Percentiles rank a stretch among this genome's conserved stretches.
Conservation (phyloP, 345 rosid genomes). For the Lumnitzera racemosa region DNA sequence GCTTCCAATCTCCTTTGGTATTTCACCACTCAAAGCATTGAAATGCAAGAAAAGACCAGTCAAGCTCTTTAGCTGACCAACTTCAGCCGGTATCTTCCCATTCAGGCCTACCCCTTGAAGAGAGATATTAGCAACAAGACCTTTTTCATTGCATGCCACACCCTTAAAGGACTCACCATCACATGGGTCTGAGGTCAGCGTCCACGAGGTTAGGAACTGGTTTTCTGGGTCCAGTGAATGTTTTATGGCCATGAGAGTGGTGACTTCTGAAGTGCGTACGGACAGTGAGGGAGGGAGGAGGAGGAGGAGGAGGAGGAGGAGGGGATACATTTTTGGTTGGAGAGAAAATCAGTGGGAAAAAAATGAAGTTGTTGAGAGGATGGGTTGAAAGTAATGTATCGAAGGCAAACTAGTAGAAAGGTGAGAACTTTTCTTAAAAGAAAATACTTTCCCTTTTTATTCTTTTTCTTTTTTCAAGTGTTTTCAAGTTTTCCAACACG, state of each 20-base stretch:
- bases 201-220: conserved; percentile 71
- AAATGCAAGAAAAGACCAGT: conserved; percentile 89
- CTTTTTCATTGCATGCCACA: conserved; percentile 70
- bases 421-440: no score
- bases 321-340: neutral
- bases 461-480: no score
- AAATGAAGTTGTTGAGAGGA: neutral
- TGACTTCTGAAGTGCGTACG: conserved; percentile 43
- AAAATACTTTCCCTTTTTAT: no score
- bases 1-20: conserved; percentile 66
- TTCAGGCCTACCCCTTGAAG: conserved; percentile 84
- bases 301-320: conserved; percentile 20
- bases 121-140: conserved; percentile 72
- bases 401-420: no score
- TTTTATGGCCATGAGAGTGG: conserved; percentile 66
- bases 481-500: no score
- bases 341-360: neutral
- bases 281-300: conserved; percentile 3
- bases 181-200: conserved; percentile 48
- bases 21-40: conserved; percentile 63
- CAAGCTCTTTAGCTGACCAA: conserved; percentile 67
- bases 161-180: conserved; percentile 52
- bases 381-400: neutral
- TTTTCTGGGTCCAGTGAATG: conserved; percentile 71
- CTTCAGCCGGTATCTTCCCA: conserved; percentile 67